Evolutionary conservation across 805 yeast genomes (phyloP).

Genomic region (Ogataea trehaloabstinens): DNA sequence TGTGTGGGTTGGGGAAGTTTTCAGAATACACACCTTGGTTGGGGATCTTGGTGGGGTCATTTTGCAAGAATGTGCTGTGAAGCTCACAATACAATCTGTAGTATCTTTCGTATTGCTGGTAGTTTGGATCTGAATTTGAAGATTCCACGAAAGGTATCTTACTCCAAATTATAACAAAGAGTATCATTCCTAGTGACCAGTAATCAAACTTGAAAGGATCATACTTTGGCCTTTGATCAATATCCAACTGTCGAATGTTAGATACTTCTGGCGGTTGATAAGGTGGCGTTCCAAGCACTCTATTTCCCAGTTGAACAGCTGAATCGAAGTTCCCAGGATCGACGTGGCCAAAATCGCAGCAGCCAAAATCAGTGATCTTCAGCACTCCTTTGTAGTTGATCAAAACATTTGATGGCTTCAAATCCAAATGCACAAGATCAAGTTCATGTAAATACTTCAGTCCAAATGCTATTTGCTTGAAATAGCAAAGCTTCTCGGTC

Average conservation of each 20-base stretch:
- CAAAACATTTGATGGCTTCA: constrained; percentile 72
- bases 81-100: constrained; percentile 37
- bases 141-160: constrained; percentile 62
- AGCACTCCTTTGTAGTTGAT: constrained; percentile 59
- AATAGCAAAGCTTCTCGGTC: constrained; percentile 59
- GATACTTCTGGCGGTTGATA: constrained; percentile 78
- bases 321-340: constrained; percentile 48
- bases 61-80: constrained; percentile 42
- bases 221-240: constrained; percentile 29
- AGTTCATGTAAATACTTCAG: constrained; percentile 58
- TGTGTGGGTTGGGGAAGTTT: constrained; percentile 18
- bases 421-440: constrained; percentile 70
- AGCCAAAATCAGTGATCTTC: constrained; percentile 76
- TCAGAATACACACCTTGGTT: constrained; percentile 35
- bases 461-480: constrained; percentile 67
- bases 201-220: constrained; percentile 66
- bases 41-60: constrained; percentile 56
- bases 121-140: constrained; percentile 43
- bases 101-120: constrained; percentile 50
- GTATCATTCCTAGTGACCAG: constrained; percentile 71
- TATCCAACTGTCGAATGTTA: constrained; percentile 37
- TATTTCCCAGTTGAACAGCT: constrained; percentile 34
- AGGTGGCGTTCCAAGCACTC: constrained; percentile 77
- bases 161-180: constrained; percentile 58
- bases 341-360: constrained; percentile 61